Evolutionary conservation across 176 grass and related monocot species (phyloP), one percentile per base, ranked within the genome.

Genomic region (Phoenix roebelenii): DNA sequence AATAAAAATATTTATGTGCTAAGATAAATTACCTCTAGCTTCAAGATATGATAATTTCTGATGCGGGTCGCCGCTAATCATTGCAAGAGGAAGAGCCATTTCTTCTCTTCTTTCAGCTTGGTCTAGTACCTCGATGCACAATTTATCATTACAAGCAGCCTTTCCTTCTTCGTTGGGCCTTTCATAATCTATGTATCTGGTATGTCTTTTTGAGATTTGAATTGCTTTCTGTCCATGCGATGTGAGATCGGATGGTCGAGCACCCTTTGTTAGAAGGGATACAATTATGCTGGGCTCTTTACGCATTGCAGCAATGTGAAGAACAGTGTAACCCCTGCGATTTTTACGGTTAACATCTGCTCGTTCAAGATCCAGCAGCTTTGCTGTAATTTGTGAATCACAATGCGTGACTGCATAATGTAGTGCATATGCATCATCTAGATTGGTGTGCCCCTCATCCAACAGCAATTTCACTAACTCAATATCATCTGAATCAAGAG

Each of bases 101-200:
- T 29, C 51, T 67, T 67, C 51, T 20, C 64, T 55, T 17, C 25
- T 10, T 30, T 66, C 63, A 18, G 49, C 49, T 10, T 15, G 51
- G 24, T 54, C 64, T 19, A 67, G 30, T 25, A 67, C 30, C 64
- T 67, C 64, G 18, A 67, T 67, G 51, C 51, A 67, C 51, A 54
- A 2, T 54, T 51, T 23, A 20, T 54, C 51, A 7, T 17, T 54
- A 18, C 50, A 51, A 30, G 64, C 17, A 19, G 51, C 23, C 28
- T 68, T 57, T 15, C 65, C 25, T 68, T 56, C n/a, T 32, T 29
- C 17, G 5, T 30, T 25, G 28, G 50, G 23, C 24, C 16, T 54
- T 50, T 35, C 0, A 29, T 67, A 67, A 23, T 67, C 51, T 19
- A 54, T 20, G 7, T 16, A 18, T 54, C 51, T 53, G 51, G 64